Percentiles rank a stretch among this genome's conserved stretches.
Evolutionary conservation across 73 alveolate genomes (phyloP).

Genomic region (Blepharisma japonicum): DNA sequence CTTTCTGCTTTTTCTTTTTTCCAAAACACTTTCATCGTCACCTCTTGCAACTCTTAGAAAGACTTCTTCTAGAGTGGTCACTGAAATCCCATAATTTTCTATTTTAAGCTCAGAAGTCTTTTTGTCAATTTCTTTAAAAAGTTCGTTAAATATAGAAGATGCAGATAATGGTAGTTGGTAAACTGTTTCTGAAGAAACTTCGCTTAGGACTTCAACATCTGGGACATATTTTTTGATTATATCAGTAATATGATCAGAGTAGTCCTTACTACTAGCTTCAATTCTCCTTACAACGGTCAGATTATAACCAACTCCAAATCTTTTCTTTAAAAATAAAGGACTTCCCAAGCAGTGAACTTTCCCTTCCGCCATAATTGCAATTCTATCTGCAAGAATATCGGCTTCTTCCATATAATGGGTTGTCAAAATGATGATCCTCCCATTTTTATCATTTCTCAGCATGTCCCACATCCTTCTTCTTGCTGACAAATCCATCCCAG

Average conservation of each 20-base stretch:
- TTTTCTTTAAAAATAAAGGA: slow-evolving; percentile 47
- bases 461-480: slow-evolving; percentile 77
- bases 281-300: slow-evolving; percentile 4
- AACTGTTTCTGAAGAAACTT: slow-evolving; percentile 10
- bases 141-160: slow-evolving; percentile 55
- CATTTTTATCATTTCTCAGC: slow-evolving; percentile 47
- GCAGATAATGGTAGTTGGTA: slow-evolving; percentile 61
- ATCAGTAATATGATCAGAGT: not conserved
- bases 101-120: slow-evolving; percentile 58
- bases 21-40: not conserved
- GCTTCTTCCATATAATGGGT: slow-evolving; percentile 94
- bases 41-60: slow-evolving; percentile 76
- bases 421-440: slow-evolving; percentile 58
- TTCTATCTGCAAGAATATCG: slow-evolving; percentile 76
- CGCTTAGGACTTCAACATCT: not conserved
- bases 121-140: slow-evolving; percentile 70
- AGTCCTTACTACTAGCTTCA: not conserved
- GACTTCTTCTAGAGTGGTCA: slow-evolving; percentile 95
- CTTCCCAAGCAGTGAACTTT: slow-evolving; percentile 48
- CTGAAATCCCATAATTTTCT: slow-evolving; percentile 85
- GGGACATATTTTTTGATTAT: not conserved
- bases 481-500: slow-evolving; percentile 78
- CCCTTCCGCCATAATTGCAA: slow-evolving; percentile 78
- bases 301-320: slow-evolving; percentile 35
- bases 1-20: not conserved